Evolutionary conservation across 305 asterid genomes (phyloP).

Genomic region (Fraxinus floribunda): DNA sequence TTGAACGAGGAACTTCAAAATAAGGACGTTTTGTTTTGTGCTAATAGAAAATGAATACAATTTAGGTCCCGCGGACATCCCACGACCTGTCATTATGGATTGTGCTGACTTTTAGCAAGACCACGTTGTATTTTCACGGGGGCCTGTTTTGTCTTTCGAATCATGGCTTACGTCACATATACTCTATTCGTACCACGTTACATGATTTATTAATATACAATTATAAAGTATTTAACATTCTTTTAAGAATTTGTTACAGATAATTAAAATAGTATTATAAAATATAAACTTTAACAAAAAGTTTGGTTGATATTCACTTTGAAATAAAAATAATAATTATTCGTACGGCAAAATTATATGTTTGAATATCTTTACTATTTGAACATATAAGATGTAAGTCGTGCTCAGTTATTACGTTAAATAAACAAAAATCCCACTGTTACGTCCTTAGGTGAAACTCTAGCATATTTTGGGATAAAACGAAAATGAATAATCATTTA

Average conservation of each 20-base stretch:
- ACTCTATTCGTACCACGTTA: background rate
- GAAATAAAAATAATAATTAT: background rate
- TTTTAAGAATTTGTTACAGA: background rate
- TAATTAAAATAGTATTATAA: background rate
- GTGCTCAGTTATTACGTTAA: background rate
- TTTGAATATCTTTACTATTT: background rate
- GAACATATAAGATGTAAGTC: background rate
- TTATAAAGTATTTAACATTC: background rate
- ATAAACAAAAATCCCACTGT: too few relatives aligned
- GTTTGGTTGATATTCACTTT: background rate
- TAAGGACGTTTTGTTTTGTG: too few relatives aligned
- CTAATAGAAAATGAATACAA: background rate
- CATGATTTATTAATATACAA: too few relatives aligned
- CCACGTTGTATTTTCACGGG: background rate
- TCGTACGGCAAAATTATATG: background rate
- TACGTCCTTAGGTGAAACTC: background rate
- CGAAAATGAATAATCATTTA: too few relatives aligned
- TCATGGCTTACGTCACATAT: background rate
- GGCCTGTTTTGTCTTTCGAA: background rate
- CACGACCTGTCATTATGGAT: slow-evolving; percentile 21
- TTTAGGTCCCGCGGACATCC: slow-evolving; percentile 12
- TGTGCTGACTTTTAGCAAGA: background rate
- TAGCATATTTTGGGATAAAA: background rate
- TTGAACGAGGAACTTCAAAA: too few relatives aligned
- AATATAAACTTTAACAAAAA: background rate